A percentile compares a stretch with the other conserved stretches of the same genome.
Conservation (phyloP, 2,329 filamentous ascomycete genomes). For the Ophiosphaerella herpotricha region DNA sequence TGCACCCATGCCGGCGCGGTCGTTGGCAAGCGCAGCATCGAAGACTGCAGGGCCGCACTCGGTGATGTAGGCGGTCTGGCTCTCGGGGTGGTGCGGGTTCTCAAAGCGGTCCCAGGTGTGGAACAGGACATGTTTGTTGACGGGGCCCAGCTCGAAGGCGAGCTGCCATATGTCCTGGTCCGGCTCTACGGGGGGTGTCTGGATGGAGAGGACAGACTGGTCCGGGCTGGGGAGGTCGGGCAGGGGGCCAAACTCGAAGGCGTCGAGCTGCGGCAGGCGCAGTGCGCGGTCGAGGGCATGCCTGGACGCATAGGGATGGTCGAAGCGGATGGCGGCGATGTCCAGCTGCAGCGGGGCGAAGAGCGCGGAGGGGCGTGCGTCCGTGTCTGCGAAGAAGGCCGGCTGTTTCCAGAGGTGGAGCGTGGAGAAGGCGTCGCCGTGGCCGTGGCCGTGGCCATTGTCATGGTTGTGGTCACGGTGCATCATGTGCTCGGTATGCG, state of each 20-base stretch:
- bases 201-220: constrained; percentile 33
- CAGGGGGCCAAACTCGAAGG: constrained; percentile 47
- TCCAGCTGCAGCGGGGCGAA: constrained; percentile 44
- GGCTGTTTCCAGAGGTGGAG: constrained; percentile 65
- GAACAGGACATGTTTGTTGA: constrained; percentile 47
- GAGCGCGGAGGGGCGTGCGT: constrained; percentile 30
- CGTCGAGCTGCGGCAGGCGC: constrained; percentile 45
- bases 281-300: constrained; percentile 41
- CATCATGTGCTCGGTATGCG: constrained; percentile 25
- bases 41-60: constrained; percentile 70
- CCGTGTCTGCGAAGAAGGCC: constrained; percentile 45
- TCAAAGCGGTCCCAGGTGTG: constrained; percentile 74
- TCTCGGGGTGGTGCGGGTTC: constrained; percentile 46
- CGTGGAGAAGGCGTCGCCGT: constrained; percentile 64
- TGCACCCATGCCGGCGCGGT: constrained; percentile 49
- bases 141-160: constrained; percentile 38
- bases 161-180: constrained; percentile 49
- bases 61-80: constrained; percentile 62
- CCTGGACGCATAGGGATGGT: constrained; percentile 48
- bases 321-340: constrained; percentile 41
- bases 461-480: too few species aligned
- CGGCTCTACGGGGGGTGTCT: constrained; percentile 28
- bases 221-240: constrained; percentile 41
- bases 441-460: too few species aligned
- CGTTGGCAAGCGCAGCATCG: constrained; percentile 60